These are phyloP conservation scores for Tephrocybe sp. DNA, from an alignment of 768 basidiomycete genomes.

Conservation along the genomic window DNA sequence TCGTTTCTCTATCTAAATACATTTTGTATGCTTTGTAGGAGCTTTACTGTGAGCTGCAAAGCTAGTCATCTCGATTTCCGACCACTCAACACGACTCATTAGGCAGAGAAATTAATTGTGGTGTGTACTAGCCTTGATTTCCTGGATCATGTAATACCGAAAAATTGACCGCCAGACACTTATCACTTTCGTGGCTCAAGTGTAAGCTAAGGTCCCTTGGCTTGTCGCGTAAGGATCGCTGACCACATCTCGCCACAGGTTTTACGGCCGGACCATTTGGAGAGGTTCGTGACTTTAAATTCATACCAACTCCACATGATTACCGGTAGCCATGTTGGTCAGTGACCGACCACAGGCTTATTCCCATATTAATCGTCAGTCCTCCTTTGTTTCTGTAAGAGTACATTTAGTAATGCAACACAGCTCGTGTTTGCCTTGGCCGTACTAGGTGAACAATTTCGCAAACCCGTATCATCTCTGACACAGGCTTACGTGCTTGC, in stretches of 20 bases:
- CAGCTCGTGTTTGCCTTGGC: constrained; percentile 6
- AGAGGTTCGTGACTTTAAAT: constrained; percentile 6
- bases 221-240: not conserved
- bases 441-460: constrained; percentile 1
- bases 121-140: not conserved
- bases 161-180: no score
- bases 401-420: not conserved
- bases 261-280: constrained; percentile 11
- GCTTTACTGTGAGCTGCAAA: constrained; percentile 4
- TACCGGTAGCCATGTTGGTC: not conserved
- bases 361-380: constrained; percentile 1
- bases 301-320: not conserved
- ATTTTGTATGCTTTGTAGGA: no score
- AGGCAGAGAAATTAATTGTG: constrained; percentile 10
- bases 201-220: not conserved
- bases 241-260: not conserved
- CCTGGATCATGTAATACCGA: no score
- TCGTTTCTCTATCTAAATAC: not conserved
- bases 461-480: not conserved
- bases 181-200: constrained; percentile 10
- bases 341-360: constrained; percentile 2
- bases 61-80: not conserved
- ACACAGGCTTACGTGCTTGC: not conserved
- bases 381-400: not conserved
- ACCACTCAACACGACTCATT: not conserved